A percentile compares a stretch with the other conserved stretches of the same genome.
Evolutionary conservation across 1,284 basidiomycete genomes (phyloP).

Genomic region (Phenoliferia sp.): DNA sequence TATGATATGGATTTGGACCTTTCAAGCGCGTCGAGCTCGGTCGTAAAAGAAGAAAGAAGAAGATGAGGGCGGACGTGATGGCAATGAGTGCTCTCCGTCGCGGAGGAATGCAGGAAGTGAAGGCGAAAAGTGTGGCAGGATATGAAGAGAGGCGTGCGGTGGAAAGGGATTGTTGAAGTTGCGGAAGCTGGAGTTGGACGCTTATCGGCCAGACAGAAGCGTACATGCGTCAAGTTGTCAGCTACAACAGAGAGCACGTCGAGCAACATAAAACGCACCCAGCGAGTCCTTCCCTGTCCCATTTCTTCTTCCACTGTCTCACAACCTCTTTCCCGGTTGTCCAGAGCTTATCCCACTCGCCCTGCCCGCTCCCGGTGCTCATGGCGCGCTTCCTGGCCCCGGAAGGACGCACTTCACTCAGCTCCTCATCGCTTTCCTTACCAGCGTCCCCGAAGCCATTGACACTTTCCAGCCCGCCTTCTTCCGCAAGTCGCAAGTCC

Average conservation of each 20-base stretch:
- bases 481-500: background rate
- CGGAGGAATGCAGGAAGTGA: constrained; percentile 8
- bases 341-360: constrained; percentile 11
- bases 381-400: background rate
- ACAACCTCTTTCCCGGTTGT: background rate
- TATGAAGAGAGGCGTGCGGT: constrained; percentile 3
- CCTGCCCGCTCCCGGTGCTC: background rate
- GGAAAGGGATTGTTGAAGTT: background rate
- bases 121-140: background rate
- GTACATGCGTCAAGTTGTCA: too few relatives aligned
- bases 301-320: constrained; percentile 7
- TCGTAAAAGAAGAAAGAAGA: constrained; percentile 11
- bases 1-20: background rate
- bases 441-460: background rate
- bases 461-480: background rate
- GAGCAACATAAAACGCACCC: constrained; percentile 9
- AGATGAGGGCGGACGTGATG: constrained; percentile 9
- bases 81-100: constrained; percentile 8
- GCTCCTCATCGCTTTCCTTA: background rate
- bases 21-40: background rate
- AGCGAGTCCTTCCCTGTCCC: constrained; percentile 11
- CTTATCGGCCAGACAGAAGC: background rate
- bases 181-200: background rate
- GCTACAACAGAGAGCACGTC: too few relatives aligned
- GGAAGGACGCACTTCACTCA: background rate